These are phyloP conservation scores for Suhomyces canberraensis DNA, from an alignment of 805 yeast species.

Conservation along the genomic window DNA sequence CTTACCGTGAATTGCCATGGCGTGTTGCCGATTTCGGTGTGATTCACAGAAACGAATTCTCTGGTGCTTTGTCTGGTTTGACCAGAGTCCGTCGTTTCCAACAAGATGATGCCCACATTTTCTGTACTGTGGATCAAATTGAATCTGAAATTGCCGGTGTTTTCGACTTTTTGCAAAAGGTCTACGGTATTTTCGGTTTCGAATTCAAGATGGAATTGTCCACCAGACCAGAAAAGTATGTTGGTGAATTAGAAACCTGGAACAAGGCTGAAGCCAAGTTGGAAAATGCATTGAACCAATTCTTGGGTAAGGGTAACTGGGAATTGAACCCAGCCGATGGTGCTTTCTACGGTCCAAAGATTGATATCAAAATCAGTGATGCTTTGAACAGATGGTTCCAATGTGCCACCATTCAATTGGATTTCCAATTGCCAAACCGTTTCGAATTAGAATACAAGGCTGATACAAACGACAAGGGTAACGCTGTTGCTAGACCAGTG, in stretches of 20 bases:
- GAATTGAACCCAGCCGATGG: constrained; percentile 96
- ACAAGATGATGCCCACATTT: constrained; percentile 98
- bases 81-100: constrained; percentile 99
- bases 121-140: constrained; percentile 91
- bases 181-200: constrained; percentile 91
- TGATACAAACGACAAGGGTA: constrained; percentile 50
- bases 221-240: constrained; percentile 94
- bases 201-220: constrained; percentile 96
- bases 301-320: constrained; percentile 81
- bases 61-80: constrained; percentile 87
- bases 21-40: constrained; percentile 98
- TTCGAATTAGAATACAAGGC: constrained; percentile 86
- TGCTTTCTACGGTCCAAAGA: constrained; percentile 94
- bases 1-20: constrained; percentile 97
- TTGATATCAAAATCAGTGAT: constrained; percentile 92
- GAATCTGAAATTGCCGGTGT: constrained; percentile 78
- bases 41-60: constrained; percentile 91
- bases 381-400: constrained; percentile 97
- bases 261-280: constrained; percentile 83
- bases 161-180: constrained; percentile 78
- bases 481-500: constrained; percentile 79
- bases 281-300: constrained; percentile 75
- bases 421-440: constrained; percentile 95
- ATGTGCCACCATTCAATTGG: constrained; percentile 98
- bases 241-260: constrained; percentile 95